phyloP scores from a whole-genome alignment of 139 green algal genomes.

The Diplosphaera chodatii region DNA sequence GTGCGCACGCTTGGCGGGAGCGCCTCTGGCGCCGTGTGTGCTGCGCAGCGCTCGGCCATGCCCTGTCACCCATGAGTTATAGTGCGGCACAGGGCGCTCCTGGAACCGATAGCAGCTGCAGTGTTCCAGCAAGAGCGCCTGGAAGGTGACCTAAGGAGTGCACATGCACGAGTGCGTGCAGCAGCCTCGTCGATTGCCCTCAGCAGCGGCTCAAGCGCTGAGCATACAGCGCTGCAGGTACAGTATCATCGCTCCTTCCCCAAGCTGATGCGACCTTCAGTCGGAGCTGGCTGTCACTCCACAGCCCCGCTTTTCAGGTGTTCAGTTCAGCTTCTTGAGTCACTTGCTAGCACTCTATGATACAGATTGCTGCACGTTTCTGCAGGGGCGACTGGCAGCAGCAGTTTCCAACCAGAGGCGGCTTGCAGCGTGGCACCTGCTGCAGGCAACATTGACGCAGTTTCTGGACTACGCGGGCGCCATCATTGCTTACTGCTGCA shows the following conservation, averaged over 20 bases:
- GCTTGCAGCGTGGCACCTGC: background rate
- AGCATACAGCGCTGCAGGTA: conserved; percentile 6
- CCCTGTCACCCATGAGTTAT: no score
- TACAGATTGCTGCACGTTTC: no score
- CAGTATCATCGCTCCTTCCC: no score
- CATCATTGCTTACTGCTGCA: conserved; percentile 20
- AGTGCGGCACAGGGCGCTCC: conserved; percentile 28
- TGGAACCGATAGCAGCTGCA: conserved; percentile 32
- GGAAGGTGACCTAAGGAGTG: conserved; percentile 44
- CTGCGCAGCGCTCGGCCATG: no score
- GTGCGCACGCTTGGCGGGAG: background rate
- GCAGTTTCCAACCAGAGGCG: background rate
- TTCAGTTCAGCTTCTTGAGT: no score
- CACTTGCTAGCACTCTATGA: no score
- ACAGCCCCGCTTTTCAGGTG: no score
- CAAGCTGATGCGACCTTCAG: no score
- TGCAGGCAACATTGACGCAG: background rate
- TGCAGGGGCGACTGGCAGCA: background rate
- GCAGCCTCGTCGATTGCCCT: conserved; percentile 4
- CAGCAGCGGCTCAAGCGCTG: conserved; percentile 7
- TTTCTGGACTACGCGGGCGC: conserved; percentile 21
- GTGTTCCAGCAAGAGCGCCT: conserved; percentile 41
- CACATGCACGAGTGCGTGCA: conserved; percentile 24
- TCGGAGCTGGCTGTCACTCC: no score
- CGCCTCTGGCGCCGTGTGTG: no score